Percentiles rank a stretch among this genome's conserved stretches.
Conservation (phyloP, 768 basidiomycete species). For the Candolleomyces efflorescens region DNA sequence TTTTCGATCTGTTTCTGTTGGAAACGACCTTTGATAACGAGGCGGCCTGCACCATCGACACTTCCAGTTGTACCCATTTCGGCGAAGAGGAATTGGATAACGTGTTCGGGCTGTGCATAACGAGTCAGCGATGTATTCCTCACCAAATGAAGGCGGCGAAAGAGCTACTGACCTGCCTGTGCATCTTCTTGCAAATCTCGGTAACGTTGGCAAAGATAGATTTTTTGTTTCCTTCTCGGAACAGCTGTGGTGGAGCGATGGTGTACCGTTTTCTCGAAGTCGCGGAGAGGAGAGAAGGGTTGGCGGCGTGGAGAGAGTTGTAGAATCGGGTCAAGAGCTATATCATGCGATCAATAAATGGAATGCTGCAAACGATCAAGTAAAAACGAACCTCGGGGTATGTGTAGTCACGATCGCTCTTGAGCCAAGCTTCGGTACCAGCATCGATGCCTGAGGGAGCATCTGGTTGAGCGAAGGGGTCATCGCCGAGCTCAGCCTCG, state of each 20-base stretch:
- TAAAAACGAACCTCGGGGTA: slow-evolving; percentile 72
- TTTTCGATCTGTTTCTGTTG: slow-evolving; percentile 99
- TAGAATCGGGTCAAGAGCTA: slow-evolving; percentile 95
- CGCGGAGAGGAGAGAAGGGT: slow-evolving; percentile 80
- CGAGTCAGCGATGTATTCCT: not conserved
- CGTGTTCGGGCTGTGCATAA: slow-evolving; percentile 77
- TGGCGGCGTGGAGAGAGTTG: slow-evolving; percentile 84
- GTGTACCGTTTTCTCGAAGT: slow-evolving; percentile 93
- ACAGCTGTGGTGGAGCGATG: slow-evolving; percentile 91
- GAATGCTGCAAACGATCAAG: not conserved
- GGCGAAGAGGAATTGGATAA: slow-evolving; percentile 94
- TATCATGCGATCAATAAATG: not conserved
- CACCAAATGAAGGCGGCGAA: too few relatives aligned
- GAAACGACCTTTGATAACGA: slow-evolving; percentile 98
- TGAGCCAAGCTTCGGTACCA: slow-evolving; percentile 85
- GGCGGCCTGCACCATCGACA: slow-evolving; percentile 85
- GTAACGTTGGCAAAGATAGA: slow-evolving; percentile 94
- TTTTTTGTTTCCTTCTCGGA: slow-evolving; percentile 96
- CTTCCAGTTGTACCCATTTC: slow-evolving; percentile 98
- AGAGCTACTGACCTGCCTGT: slow-evolving; percentile 53
- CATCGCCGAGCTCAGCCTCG: slow-evolving; percentile 84
- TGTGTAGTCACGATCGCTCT: slow-evolving; percentile 92
- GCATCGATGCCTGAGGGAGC: slow-evolving; percentile 60
- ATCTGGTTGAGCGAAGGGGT: slow-evolving; percentile 69
- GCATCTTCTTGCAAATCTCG: slow-evolving; percentile 99